A percentile compares a stretch with the other conserved stretches of the same genome.
Conservation (phyloP, 1,139 yeast genomes). For the Cylindricascospora bacillispora region DNA sequence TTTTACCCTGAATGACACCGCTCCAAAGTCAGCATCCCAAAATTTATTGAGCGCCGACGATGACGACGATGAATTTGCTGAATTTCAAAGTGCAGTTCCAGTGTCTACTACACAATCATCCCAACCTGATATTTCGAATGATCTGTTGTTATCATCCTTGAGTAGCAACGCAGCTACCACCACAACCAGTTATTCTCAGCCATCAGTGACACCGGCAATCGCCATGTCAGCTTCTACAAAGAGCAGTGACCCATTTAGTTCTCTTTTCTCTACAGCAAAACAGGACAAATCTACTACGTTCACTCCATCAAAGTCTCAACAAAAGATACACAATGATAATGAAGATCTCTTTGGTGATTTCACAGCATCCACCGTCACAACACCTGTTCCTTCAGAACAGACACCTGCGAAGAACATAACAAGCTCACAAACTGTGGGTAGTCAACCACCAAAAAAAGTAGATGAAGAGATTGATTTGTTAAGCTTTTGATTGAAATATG, state of each 20-base stretch:
- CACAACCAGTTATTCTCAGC: not conserved
- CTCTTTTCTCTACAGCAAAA: slow-evolving; percentile 63
- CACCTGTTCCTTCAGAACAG: no score
- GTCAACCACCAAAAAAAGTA: not conserved
- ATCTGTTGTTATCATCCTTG: slow-evolving; percentile 5
- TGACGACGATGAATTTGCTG: slow-evolving; percentile 87
- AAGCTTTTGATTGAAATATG: slow-evolving; percentile 1
- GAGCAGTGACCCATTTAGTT: slow-evolving; percentile 67
- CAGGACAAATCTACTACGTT: not conserved
- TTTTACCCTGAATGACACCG: slow-evolving; percentile 36
- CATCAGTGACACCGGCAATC: slow-evolving; percentile 25
- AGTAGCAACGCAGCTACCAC: slow-evolving; percentile 7
- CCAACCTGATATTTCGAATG: slow-evolving; percentile 9
- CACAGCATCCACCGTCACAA: not conserved
- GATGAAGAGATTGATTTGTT: slow-evolving; percentile 2
- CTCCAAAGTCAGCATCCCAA: slow-evolving; percentile 10
- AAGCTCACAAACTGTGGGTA: not conserved
- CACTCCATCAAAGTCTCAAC: not conserved
- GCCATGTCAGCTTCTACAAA: slow-evolving; percentile 25
- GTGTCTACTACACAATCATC: slow-evolving; percentile 11
- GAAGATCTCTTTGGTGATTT: slow-evolving; percentile 1
- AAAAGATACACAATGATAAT: not conserved
- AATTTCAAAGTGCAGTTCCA: slow-evolving; percentile 73
- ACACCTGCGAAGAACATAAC: no score
- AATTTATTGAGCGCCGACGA: slow-evolving; percentile 31